Base-by-base conservation (phyloP, 192 early-diverging fungal genomes). In the Backusella sp. region DNA sequence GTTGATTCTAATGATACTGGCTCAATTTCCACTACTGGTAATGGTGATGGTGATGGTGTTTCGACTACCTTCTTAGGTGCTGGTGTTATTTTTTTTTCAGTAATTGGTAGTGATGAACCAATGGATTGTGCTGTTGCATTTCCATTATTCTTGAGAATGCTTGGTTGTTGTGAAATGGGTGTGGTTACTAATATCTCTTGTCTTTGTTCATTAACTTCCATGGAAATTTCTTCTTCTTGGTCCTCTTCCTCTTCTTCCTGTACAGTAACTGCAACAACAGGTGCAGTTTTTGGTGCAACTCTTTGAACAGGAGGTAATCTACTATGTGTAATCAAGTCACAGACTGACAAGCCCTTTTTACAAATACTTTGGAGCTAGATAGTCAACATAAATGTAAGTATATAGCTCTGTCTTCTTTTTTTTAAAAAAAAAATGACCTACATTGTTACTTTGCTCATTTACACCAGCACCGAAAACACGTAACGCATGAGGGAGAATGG, bases 301-400 rank as follows among this genome's bases (percentile, higher is more conserved):
- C 46, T 19, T 66, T 81, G 73, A n/a, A 88, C 80, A 35, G 88
- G 87, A 71, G 88, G 88, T 70, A 90, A 52, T 17, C 87, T 80
- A 68, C 76, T 74, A 68, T 90, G 88, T 68, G 81, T 79, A 21
- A 90, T 83, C 36, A 90, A 53, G 69, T 90, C 88, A 76, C 88
- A 90, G 41, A 87, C 80, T 0, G 82, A 79, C 68, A 90, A 76
- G 1, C 84, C 85, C 36, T 84, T 76, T 5, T 52, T 68, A 30
- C 85, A 84, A 34, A 78, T 70, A 41, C 52, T 66, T 62, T 73
- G 80, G 12, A 86, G 52, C 76, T 84, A 41, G 11, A 73, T 52
- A 32, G 39, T 4, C 42, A 44, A 44, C 14, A 52, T 36, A 62
- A 8, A 68, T 68, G 17, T 11, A n/a, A 67, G 21, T 26, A 28